A percentile compares a stretch with the other conserved stretches of the same genome.
Evolutionary conservation across 768 basidiomycete species (phyloP).

Genomic region (Rhodotorula sphaerocarpa): DNA sequence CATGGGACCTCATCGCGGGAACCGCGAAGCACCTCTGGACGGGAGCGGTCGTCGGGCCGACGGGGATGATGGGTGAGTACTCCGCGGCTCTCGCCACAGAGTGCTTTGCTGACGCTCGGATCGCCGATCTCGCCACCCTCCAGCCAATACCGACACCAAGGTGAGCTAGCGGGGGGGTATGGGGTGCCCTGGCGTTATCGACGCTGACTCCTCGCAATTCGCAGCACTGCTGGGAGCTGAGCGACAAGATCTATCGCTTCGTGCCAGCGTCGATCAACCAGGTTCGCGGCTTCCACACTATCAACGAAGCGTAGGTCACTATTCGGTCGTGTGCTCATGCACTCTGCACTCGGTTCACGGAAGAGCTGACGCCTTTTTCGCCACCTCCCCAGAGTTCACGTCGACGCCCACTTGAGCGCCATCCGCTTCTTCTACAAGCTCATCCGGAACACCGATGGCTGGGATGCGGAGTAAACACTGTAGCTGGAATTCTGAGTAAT

Average conservation of each 20-base stretch:
- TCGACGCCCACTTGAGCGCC: conserved; percentile 42
- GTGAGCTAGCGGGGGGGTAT: background rate
- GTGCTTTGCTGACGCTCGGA: background rate
- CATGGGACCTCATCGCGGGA: conserved; percentile 23
- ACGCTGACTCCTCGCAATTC: background rate
- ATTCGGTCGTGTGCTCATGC: too few species aligned
- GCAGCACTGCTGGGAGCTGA: conserved; percentile 40
- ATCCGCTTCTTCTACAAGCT: conserved; percentile 45
- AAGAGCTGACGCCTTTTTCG: too few species aligned
- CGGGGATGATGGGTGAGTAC: conserved; percentile 17
- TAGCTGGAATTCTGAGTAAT: too few species aligned
- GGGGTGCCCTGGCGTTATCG: too few species aligned
- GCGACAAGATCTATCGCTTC: conserved; percentile 44
- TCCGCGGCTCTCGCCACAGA: background rate
- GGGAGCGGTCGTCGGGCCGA: conserved; percentile 10
- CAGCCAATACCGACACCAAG: conserved; percentile 24
- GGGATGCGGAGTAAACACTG: background rate
- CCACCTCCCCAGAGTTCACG: conserved; percentile 38
- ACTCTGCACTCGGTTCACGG: too few species aligned
- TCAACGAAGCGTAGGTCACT: conserved; percentile 32
- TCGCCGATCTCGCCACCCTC: too few species aligned
- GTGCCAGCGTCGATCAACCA: conserved; percentile 34
- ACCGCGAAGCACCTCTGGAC: conserved; percentile 8
- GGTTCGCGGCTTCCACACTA: conserved; percentile 41
- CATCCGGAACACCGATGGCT: conserved; percentile 42